These are phyloP conservation scores for Ophiostoma himal-ulmi DNA, from an alignment of 2,329 filamentous ascomycete genomes.

Conservation along the genomic window DNA sequence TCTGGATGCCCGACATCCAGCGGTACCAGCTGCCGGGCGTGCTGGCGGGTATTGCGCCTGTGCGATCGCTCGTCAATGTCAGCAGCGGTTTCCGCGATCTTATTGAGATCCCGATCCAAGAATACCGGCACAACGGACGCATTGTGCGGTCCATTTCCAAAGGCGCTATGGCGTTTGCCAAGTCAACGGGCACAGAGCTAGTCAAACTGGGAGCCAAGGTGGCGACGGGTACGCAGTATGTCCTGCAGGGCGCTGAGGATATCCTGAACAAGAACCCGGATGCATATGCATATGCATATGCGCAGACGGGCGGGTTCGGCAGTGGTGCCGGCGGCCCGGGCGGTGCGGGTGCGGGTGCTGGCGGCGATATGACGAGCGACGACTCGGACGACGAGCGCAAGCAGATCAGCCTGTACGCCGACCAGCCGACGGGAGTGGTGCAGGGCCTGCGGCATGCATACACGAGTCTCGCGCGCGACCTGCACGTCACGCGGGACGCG, in stretches of 20 bases:
- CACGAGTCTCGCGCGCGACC: conserved; percentile 73
- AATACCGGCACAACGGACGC: conserved; percentile 91
- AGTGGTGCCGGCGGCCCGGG: neutral
- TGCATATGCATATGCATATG: neutral
- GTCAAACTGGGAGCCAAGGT: conserved; percentile 91
- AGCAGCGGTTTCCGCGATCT: conserved; percentile 81
- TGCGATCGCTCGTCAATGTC: conserved; percentile 87
- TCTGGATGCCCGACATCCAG: conserved; percentile 93
- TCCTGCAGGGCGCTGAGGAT: conserved; percentile 81
- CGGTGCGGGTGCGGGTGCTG: conserved; percentile 23
- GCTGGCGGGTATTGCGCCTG: conserved; percentile 78
- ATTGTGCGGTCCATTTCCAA: conserved; percentile 89
- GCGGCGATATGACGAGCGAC: conserved; percentile 43
- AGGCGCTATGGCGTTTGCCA: conserved; percentile 82
- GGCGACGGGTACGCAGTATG: conserved; percentile 90
- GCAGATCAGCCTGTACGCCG: conserved; percentile 84
- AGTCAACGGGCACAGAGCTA: conserved; percentile 89
- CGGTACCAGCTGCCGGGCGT: conserved; percentile 83
- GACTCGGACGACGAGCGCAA: conserved; percentile 63
- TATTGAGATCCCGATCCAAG: conserved; percentile 79
- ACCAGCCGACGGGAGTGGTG: conserved; percentile 84
- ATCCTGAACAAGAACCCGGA: conserved; percentile 50
- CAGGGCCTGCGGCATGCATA: conserved; percentile 82
- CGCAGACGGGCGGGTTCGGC: conserved; percentile 34
- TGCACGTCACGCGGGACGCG: conserved; percentile 81